Percentiles rank a stretch among this genome's conserved stretches.
phyloP scores from a whole-genome alignment of 176 grass and related monocot species.

The Neostapfia colusana region DNA sequence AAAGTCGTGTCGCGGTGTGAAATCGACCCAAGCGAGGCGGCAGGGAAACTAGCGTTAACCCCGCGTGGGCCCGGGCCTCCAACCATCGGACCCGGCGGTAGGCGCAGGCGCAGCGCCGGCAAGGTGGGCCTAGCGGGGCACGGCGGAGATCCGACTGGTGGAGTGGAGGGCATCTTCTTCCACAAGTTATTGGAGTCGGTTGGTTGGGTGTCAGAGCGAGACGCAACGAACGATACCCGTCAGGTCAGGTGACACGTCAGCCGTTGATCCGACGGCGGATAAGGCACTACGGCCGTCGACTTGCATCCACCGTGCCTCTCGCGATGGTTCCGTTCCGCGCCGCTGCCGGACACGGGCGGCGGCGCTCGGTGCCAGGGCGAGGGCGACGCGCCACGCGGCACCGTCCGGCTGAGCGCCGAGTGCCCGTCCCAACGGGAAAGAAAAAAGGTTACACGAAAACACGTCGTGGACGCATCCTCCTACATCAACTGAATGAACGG shows the following conservation, averaged over 20 bases:
- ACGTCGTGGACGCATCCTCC: no score
- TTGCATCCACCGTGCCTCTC: background rate
- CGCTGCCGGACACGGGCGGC: background rate
- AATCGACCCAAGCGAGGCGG: conserved; percentile 2
- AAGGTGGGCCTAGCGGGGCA: background rate
- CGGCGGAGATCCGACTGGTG: conserved; percentile 17
- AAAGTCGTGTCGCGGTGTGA: background rate
- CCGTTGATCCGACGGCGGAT: background rate
- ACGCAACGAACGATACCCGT: background rate
- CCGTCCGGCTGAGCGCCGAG: background rate
- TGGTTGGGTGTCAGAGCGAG: background rate
- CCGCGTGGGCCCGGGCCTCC: background rate
- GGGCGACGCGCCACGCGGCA: conserved; percentile 3
- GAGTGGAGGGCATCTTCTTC: background rate
- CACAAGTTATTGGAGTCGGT: background rate
- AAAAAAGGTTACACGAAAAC: no score
- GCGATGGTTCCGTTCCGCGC: background rate
- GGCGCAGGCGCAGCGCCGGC: conserved; percentile 43
- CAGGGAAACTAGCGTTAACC: conserved; percentile 30
- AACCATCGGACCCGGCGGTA: background rate
- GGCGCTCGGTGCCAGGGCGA: background rate
- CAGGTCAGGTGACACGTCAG: background rate
- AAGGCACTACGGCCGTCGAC: background rate
- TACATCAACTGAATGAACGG: no score
- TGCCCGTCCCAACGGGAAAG: no score